Evolutionary conservation across 305 asterid species (phyloP).

Genomic region (Lippia alba): DNA sequence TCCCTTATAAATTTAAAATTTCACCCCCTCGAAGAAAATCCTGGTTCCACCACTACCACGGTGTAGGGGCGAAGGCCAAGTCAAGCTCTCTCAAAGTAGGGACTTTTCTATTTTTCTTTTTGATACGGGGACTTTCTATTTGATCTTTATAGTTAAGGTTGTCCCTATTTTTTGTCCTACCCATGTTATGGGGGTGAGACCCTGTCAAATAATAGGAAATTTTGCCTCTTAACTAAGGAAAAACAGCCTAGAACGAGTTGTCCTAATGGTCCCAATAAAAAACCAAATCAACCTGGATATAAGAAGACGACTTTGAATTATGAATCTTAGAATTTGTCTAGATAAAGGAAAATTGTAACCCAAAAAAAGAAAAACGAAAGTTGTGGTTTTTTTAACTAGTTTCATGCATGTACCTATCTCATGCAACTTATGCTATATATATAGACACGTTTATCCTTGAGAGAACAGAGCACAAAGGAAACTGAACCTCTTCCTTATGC

Average conservation of each 20-base stretch:
- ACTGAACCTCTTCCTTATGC: neutral
- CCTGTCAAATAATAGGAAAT: slow-evolving; percentile 3
- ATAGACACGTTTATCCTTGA: slow-evolving; percentile 11
- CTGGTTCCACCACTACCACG: no score
- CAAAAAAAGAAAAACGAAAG: neutral
- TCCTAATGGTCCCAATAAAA: neutral
- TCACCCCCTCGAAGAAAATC: no score
- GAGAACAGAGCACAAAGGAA: neutral
- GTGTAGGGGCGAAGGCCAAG: neutral
- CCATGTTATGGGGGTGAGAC: neutral
- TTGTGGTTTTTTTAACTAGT: neutral
- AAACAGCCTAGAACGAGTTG: neutral
- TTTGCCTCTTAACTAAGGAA: neutral
- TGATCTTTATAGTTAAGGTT: neutral
- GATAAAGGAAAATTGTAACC: neutral
- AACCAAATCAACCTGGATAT: neutral
- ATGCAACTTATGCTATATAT: slow-evolving; percentile 2
- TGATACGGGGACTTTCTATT: neutral
- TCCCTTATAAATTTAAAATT: no score
- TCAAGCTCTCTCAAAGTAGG: neutral
- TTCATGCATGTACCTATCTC: neutral
- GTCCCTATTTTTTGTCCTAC: neutral
- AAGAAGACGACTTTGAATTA: neutral
- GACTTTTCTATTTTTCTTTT: neutral
- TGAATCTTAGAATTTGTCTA: slow-evolving; percentile 4